Base-by-base conservation (phyloP, 2,329 filamentous ascomycete genomes). In the Harringtonia lauricola region DNA sequence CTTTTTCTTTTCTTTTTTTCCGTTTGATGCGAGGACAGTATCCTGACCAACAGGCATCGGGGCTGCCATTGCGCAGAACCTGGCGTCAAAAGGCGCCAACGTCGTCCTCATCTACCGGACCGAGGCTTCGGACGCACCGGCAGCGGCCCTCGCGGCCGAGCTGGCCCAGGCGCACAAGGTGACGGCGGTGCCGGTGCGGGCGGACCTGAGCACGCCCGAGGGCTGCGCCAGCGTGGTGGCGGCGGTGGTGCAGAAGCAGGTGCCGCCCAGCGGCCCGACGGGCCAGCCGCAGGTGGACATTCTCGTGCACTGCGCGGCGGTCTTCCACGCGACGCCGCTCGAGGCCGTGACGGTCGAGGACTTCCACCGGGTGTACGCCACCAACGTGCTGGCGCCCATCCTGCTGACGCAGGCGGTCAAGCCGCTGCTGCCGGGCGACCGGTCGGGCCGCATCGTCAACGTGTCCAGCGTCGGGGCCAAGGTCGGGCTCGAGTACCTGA, bases 281-380 rank as follows among this genome's bases (percentile, higher is more conserved):
- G 58, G 64, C 47, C 39, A 30, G 18, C 75, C 87, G 58, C 76
- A 81, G 55, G 72, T 94, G 56, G 86, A 94, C 63, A 85, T 94
- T 49, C 68, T 94, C 42, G 68, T 94, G 67, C 92, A 94, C 72
- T 94, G 94, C 60, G 87, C 87, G 21, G 87, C 86, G 42, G 66
- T 80, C 8, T 66, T 75, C 31, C 65, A 74, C 35, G 90, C 90
- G 63, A 74, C 80, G 52, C 59, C 66, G 22, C 64, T 83, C 22
- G 71, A 76, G 42, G 74, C 83, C 22, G 74, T 86, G 48, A 74
- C 72, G 4, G 58, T 71, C 8, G 69, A 71, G 12, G 74, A 87
- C 55, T 94, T 89, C 64, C 71, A 79, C 36, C 66, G 71, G 52
- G 78, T 83, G 45, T 94, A 86, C 65, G 73, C 75, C 44, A 72